Evolutionary conservation across 306 rosid genomes (phyloP), one percentile per base, ranked within the genome.

Genomic region (Fragaria vesca): DNA sequence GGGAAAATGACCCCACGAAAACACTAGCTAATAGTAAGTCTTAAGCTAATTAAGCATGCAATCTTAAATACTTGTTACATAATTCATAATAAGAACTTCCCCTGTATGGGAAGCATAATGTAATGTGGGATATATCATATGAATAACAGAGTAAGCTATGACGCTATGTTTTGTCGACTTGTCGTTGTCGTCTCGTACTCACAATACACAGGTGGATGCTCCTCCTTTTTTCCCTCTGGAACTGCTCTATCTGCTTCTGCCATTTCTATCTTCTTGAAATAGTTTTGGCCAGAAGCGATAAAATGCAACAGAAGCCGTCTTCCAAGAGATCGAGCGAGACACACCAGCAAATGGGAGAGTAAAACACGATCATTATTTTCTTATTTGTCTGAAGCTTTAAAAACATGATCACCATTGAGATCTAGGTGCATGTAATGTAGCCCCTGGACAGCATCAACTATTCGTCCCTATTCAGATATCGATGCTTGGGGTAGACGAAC

Each of bases 311-410:
- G 61, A 50, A 66, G 74, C 77, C 71, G 77, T 36, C 74, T 79
- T 75, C 77, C 80, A 68, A 69, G 52, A 71, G 45, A 71, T 65
- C 46, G n/a, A 52, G 71, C 46, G n/a, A 54, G 78, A 43, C 36
- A 68, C 38, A 11, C 60, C 47, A 8, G 2, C 55, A 62, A 55
- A 30, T 43, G 50, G 60, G 68, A 40, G 75, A 69, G 40, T 52
- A 55, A 30, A 50, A 38, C 38, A 69, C 69, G 70, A 24, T 70
- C 32, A 66, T 66, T 32, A 63, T 62, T 36, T 66, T 18, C 55
- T 43, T 66, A 2, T 36, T 66, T 34, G 48, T 38, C 71, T 66
- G 71, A 66, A 62, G 10, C 40, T 38, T n/a, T 32, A 16, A 3
- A 10, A 18, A 34, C 26, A 18, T 18, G 46, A 9, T 17, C 6